phyloP scores from a whole-genome alignment of 106 monocot species.

The Cymbidium sinense region DNA sequence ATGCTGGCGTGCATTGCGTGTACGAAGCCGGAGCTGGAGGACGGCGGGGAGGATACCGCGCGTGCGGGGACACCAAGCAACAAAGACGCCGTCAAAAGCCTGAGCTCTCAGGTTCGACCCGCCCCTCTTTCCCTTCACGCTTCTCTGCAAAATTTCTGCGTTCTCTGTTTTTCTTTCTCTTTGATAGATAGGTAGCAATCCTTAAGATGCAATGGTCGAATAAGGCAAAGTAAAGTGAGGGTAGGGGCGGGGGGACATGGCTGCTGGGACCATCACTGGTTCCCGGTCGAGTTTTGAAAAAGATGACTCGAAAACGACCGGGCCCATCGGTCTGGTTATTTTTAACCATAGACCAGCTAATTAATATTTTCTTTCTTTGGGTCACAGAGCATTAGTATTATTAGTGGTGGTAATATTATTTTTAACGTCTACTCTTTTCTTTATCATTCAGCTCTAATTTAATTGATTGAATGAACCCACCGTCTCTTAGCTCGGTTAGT shows the following conservation, averaged over 20 bases:
- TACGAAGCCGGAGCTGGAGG: constrained; percentile 9
- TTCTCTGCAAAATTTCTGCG: not conserved
- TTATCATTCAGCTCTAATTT: no score
- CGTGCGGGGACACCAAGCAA: constrained; percentile 9
- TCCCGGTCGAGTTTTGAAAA: not conserved
- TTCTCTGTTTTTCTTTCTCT: not conserved
- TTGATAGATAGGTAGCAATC: not conserved
- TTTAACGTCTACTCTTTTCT: no score
- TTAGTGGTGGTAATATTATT: no score
- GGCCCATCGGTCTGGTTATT: not conserved
- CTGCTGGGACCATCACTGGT: not conserved
- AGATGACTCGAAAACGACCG: not conserved
- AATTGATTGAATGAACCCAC: no score
- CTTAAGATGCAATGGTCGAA: not conserved
- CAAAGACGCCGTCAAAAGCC: constrained; percentile 15
- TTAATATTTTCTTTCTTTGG: not conserved
- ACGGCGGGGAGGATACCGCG: constrained; percentile 1
- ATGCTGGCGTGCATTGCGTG: constrained; percentile 13
- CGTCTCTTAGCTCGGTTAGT: no score
- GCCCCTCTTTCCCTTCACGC: not conserved
- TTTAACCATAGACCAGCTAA: not conserved
- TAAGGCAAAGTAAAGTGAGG: not conserved
- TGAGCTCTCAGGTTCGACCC: constrained; percentile 8
- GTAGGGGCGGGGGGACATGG: not conserved
- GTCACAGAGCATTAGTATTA: not conserved